Evolutionary conservation across 371 early-diverging fungal species (phyloP), one percentile per base, ranked within the genome.

Genomic region (Spraguea lophii): DNA sequence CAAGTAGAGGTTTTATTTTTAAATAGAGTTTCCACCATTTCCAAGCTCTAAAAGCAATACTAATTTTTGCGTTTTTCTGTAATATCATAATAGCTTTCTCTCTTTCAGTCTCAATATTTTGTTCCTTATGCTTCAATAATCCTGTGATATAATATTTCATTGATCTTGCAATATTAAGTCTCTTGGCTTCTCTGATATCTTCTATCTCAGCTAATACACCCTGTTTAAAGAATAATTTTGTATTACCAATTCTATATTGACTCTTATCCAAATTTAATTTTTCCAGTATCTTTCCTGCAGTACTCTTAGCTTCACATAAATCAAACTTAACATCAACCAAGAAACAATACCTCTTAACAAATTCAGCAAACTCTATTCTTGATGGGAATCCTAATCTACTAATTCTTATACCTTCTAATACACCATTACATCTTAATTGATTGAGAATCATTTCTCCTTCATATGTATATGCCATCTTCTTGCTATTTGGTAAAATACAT

Each of bases 371-470:
- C 1, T 78, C 58, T 2, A 93, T 71, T 25, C 97, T 75, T 57
- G 86, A 86, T 9, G 97, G 97, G 74, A 82, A 98, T 1, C 99
- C 99, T 46, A 83, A 84, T 37, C 97, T 77, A 52, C 86, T 85
- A 49, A 98, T 95, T 46, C 95, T 80, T 53, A 98, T 92, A 21
- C 97, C 97, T 72, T 98, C 99, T 15, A 97, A 73, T 3, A 98
- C 95, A 73, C 99, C 99, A 63, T 95, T 95, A 73, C 97, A 97
- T 13, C 87, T 76, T 32, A 97, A 73, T 66, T 98, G 97, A 46
- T 90, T 84, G 10, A 94, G 72, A 0, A 97, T 88, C 19, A 87
- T 69, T 7, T 76, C 75, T 21, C 80, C 75, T 52, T 87, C 71
- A 36, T 95, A 75, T 55, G 76, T 77, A 7, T 82, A 82, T 0